These are phyloP conservation scores for Scedosporium apiospermum DNA, from an alignment of 2,329 filamentous ascomycete species.

Conservation along the genomic window DNA sequence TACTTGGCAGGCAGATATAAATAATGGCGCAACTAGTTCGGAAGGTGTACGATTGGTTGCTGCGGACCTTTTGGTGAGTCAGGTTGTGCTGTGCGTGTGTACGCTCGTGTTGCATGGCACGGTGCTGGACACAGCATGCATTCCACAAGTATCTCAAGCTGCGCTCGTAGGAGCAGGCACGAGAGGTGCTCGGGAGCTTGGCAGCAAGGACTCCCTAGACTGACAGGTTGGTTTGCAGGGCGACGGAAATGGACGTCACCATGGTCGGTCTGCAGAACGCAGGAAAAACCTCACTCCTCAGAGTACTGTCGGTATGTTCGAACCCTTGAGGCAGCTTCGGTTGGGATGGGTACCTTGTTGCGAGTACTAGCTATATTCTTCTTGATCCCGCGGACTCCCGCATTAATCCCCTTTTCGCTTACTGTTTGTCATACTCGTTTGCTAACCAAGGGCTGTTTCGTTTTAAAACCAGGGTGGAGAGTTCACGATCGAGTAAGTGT, in stretches of 20 bases:
- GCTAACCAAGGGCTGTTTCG: background rate
- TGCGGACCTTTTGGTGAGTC: slow-evolving; percentile 90
- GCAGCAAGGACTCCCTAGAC: background rate
- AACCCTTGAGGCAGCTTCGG: slow-evolving; percentile 11
- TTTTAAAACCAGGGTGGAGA: slow-evolving; percentile 66
- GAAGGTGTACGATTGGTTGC: slow-evolving; percentile 94
- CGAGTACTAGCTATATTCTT: background rate
- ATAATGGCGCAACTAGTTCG: slow-evolving; percentile 86
- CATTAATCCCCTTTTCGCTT: background rate
- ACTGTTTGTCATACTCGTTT: background rate
- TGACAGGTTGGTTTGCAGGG: slow-evolving; percentile 46
- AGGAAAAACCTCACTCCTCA: slow-evolving; percentile 89
- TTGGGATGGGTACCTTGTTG: slow-evolving; percentile 21
- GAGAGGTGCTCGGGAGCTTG: background rate
- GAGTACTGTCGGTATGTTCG: slow-evolving; percentile 83
- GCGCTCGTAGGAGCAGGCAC: background rate
- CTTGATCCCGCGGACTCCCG: background rate
- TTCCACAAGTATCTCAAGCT: background rate
- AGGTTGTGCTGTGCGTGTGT: background rate
- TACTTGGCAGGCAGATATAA: background rate
- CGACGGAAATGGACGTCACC: slow-evolving; percentile 98
- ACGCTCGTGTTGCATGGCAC: background rate
- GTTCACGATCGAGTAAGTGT: slow-evolving; percentile 93
- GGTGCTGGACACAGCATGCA: no score
- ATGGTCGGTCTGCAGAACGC: slow-evolving; percentile 98